phyloP scores from a whole-genome alignment of 1,284 basidiomycete genomes.

The Bondarzewia mesenterica region DNA sequence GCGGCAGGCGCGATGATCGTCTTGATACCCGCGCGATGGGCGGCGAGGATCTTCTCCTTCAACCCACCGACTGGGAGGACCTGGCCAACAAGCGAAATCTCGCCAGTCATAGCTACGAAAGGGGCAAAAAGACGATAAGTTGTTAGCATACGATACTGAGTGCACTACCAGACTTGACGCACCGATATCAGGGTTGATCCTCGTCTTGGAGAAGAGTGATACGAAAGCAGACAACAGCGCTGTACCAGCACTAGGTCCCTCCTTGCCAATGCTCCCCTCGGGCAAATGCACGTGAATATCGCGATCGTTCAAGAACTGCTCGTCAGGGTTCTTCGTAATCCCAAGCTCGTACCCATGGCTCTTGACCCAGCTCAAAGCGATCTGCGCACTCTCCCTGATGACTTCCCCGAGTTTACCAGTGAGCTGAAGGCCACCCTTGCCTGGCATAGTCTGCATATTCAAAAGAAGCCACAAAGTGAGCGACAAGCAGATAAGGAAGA shows the following conservation, averaged over 20 bases:
- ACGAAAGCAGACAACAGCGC: slow-evolving; percentile 90
- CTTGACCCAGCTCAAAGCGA: slow-evolving; percentile 91
- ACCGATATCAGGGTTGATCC: slow-evolving; percentile 84
- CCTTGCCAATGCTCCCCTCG: slow-evolving; percentile 95
- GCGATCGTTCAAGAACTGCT: slow-evolving; percentile 75
- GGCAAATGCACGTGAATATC: slow-evolving; percentile 96
- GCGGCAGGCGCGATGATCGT: slow-evolving; percentile 84
- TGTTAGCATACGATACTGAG: not conserved
- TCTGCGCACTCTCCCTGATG: slow-evolving; percentile 93
- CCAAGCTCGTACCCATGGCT: slow-evolving; percentile 84
- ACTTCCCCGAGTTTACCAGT: slow-evolving; percentile 98
- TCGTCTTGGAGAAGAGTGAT: slow-evolving; percentile 80
- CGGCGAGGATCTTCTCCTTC: slow-evolving; percentile 94
- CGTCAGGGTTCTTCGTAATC: slow-evolving; percentile 64
- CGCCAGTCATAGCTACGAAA: slow-evolving; percentile 83
- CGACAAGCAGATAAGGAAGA: not conserved
- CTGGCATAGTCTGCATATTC: slow-evolving; percentile 72
- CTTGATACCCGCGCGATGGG: slow-evolving; percentile 90
- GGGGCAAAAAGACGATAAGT: not conserved
- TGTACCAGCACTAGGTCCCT: slow-evolving; percentile 94
- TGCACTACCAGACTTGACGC: slow-evolving; percentile 18
- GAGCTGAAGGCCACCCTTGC: slow-evolving; percentile 82
- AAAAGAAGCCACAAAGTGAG: not conserved
- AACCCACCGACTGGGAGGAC: slow-evolving; percentile 90
- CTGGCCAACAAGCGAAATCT: slow-evolving; percentile 88